Evolutionary conservation across 306 rosid species (phyloP), one percentile per base, ranked within the genome.

Genomic region (Lathyrus sativus): DNA sequence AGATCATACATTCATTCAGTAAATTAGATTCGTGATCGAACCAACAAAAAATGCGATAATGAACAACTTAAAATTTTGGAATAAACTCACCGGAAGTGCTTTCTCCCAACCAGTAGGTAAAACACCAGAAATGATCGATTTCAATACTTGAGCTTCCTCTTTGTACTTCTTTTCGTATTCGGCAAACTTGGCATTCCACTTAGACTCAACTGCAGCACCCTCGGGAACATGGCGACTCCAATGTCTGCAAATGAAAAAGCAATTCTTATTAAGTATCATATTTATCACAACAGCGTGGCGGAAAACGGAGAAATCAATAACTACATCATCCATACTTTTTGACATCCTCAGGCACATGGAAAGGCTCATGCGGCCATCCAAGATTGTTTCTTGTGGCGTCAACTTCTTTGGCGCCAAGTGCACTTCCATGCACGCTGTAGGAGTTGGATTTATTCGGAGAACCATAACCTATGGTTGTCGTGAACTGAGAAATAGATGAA

Each of bases 361-460:
- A 95, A 46, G 99, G 99, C 81, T 90, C 99, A 43, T 71, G 59
- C 65, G 99, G 88, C 99, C 99, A 95, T 76, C 86, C 97, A 63
- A 95, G 92, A 83, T 87, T 90, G 85, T 83, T 42, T 77, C 99
- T 90, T 3, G 99, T 95, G 26, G 99, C 99, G 69, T 90, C 99
- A 18, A 95, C 99, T 88, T 95, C 99, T 81, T 95, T 95, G 77
- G 97, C 86, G 75, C 99, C 99, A 38, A 95, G 72, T 68, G 99
- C 99, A 77, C 96, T 89, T 74, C 99, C 99, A 37, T 95, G 99
- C 41, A 85, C 99, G 80, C 97, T 90, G 82, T 95, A 95, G 63
- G 97, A 87, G 82, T 95, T 95, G 13, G 99, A 85, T 85, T 95
- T 95, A 80, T 95, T 95, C 33, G 99, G 99, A 83, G 99, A 95